A percentile compares a stretch with the other conserved stretches of the same genome.
Evolutionary conservation across 2,329 filamentous ascomycete species (phyloP).

Genomic region (Fusarium fracticaudum): DNA sequence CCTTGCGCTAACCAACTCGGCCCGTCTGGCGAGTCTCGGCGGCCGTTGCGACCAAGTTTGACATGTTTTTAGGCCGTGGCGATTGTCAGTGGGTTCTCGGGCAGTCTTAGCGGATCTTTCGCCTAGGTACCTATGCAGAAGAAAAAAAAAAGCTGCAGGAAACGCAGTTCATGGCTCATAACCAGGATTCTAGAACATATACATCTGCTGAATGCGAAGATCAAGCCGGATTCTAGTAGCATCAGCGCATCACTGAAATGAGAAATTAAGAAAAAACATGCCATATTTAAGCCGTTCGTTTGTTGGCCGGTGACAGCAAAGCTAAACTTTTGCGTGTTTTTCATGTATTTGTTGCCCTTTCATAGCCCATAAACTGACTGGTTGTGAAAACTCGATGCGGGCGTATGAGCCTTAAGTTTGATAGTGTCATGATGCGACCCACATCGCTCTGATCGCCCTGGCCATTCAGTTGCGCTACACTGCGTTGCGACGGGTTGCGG

Average conservation of each 20-base stretch:
- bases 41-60: slow-evolving; percentile 27
- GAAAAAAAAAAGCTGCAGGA: slow-evolving; percentile 21
- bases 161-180: slow-evolving; percentile 19
- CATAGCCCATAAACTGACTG: slow-evolving; percentile 2
- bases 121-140: background rate
- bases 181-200: slow-evolving; percentile 21
- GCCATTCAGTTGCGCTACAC: slow-evolving; percentile 31
- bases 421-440: slow-evolving; percentile 39
- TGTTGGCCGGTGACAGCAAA: background rate
- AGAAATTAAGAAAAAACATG: background rate
- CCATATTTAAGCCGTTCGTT: background rate
- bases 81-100: slow-evolving; percentile 27
- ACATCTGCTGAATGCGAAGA: background rate
- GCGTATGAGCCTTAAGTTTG: slow-evolving; percentile 34
- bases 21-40: slow-evolving; percentile 31
- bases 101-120: slow-evolving; percentile 18
- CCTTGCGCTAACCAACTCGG: slow-evolving; percentile 28
- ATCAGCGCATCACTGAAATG: background rate
- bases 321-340: background rate
- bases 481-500: background rate
- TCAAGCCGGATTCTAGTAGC: background rate
- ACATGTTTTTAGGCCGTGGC: slow-evolving; percentile 19
- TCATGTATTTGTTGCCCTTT: background rate
- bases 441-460: slow-evolving; percentile 30
- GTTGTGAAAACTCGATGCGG: slow-evolving; percentile 17